phyloP scores from a whole-genome alignment of 768 basidiomycete genomes.

The Podaxis sp. region DNA sequence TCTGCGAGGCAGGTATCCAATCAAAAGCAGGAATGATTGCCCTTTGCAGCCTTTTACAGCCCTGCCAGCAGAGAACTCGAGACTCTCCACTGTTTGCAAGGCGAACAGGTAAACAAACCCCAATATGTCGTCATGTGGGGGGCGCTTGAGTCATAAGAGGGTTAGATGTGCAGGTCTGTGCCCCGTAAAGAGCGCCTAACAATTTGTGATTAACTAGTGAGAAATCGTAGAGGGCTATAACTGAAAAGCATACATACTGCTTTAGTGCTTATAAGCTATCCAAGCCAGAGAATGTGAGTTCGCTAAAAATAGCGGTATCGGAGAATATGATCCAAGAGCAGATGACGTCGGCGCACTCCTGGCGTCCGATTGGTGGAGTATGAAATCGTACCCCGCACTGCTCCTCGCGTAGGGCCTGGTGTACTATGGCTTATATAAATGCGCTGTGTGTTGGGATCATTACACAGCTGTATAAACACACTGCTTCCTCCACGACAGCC shows the following conservation, averaged over 20 bases:
- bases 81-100: neutral
- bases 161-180: neutral
- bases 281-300: neutral
- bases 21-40: too few species aligned
- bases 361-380: slow-evolving; percentile 13
- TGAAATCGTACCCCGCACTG: slow-evolving; percentile 8
- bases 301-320: slow-evolving; percentile 2
- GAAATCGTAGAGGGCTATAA: neutral
- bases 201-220: neutral
- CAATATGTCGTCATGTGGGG: slow-evolving; percentile 5
- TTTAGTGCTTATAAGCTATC: neutral
- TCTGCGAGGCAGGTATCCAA: too few species aligned
- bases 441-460: neutral
- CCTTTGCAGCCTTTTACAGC: too few species aligned
- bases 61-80: neutral
- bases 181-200: neutral
- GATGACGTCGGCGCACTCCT: slow-evolving; percentile 9
- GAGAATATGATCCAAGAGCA: neutral
- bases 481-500: slow-evolving; percentile 11
- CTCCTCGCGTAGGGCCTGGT: neutral
- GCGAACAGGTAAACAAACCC: neutral
- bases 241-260: neutral
- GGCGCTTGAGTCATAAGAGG: neutral
- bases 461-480: slow-evolving; percentile 13
- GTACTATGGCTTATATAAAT: neutral